Conservation (phyloP, 495 filamentous ascomycete species). For the Platismatia glauca region DNA sequence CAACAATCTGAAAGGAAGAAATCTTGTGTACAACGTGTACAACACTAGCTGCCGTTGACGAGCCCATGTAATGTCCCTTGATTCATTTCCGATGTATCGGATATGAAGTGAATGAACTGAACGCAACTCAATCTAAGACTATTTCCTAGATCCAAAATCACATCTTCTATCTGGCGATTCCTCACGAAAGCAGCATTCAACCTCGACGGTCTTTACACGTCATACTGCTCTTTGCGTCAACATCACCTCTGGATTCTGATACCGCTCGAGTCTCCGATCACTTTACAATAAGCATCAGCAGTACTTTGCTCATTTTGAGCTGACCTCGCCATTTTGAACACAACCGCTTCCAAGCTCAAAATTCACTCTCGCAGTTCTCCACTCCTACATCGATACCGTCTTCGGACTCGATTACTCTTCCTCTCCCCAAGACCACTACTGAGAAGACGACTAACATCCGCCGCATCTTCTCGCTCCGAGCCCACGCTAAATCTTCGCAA, state of each 20-base stretch:
- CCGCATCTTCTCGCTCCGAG: neutral
- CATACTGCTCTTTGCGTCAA: neutral
- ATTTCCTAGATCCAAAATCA: too few relatives aligned
- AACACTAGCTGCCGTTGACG: too few relatives aligned
- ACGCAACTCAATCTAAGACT: too few relatives aligned
- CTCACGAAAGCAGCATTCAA: too few relatives aligned
- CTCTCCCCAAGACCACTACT: neutral
- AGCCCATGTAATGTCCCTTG: neutral
- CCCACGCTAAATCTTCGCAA: neutral
- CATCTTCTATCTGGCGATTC: too few relatives aligned
- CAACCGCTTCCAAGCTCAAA: neutral
- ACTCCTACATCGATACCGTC: too few relatives aligned
- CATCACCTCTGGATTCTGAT: neutral
- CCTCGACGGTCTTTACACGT: neutral
- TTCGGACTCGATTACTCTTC: neutral
- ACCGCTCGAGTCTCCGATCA: neutral
- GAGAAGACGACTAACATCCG: neutral
- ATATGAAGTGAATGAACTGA: too few relatives aligned
- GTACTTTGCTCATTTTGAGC: too few relatives aligned
- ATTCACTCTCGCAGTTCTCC: neutral
- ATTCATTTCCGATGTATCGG: too few relatives aligned
- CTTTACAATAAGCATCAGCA: too few relatives aligned
- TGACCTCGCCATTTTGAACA: too few relatives aligned
- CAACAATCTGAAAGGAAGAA: neutral
- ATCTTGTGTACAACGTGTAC: neutral